Percentiles rank a stretch among this genome's conserved stretches.
phyloP scores from a whole-genome alignment of 1,139 yeast genomes.

The Yamadazyma dushanensis region DNA sequence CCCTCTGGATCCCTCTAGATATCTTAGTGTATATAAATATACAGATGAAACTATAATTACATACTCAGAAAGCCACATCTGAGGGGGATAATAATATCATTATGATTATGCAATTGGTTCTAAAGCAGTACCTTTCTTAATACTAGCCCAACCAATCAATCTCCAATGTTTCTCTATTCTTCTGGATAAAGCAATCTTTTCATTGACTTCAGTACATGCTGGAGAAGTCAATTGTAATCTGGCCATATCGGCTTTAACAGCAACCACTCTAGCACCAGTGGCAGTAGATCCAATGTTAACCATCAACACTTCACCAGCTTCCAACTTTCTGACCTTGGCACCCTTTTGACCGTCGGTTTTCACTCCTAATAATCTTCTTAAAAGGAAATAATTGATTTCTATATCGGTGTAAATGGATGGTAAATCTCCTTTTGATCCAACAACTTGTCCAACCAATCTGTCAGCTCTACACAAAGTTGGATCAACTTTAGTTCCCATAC shows the following conservation, averaged over 20 bases:
- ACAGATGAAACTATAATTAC: constrained; percentile 6
- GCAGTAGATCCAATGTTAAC: constrained; percentile 99
- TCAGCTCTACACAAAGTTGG: constrained; percentile 99
- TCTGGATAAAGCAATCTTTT: constrained; percentile 97
- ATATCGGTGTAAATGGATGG: constrained; percentile 97
- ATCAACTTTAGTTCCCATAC: constrained; percentile 97
- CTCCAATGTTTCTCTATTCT: constrained; percentile 99
- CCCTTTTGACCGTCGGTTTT: constrained; percentile 95
- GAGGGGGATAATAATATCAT: constrained; percentile 1
- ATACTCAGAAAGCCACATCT: constrained; percentile 2
- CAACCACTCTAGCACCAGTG: constrained; percentile 97
- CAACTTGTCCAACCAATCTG: constrained; percentile 98
- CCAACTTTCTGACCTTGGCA: constrained; percentile 93
- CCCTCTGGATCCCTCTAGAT: too few species aligned
- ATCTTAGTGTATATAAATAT: background rate
- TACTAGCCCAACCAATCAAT: constrained; percentile 99
- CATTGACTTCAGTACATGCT: constrained; percentile 97
- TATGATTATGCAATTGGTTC: constrained; percentile 63
- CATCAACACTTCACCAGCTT: constrained; percentile 95
- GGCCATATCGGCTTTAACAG: constrained; percentile 99
- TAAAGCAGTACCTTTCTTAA: constrained; percentile 89
- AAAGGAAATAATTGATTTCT: constrained; percentile 93
- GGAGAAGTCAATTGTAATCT: constrained; percentile 95
- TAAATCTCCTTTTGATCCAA: constrained; percentile 93
- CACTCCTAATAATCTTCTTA: constrained; percentile 97